Evolutionary conservation across 257 asterid genomes (phyloP).

Genomic region (Solanum clarkiae): DNA sequence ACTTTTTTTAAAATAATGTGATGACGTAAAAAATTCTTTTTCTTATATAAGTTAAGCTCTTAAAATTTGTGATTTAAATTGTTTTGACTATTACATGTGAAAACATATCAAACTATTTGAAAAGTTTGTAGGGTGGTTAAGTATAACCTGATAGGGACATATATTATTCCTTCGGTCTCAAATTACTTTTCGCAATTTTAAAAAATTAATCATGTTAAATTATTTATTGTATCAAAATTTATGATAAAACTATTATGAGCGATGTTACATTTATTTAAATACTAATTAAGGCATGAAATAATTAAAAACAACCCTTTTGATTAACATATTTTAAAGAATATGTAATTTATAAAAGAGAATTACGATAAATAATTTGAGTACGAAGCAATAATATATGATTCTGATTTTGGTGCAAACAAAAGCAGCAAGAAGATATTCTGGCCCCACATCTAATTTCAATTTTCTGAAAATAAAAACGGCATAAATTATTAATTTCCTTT

Average conservation of each 20-base stretch:
- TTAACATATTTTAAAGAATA: neutral
- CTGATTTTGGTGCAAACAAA: constrained; percentile 21
- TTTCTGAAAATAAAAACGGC: neutral
- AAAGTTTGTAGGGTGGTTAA: constrained; percentile 26
- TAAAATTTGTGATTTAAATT: neutral
- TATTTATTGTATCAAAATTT: neutral
- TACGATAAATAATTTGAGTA: neutral
- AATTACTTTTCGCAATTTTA: neutral
- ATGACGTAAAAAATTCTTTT: neutral
- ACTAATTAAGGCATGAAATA: neutral
- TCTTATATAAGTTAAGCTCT: neutral
- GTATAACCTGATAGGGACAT: constrained; percentile 15
- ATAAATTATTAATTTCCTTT: constrained; percentile 13
- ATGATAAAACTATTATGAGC: neutral
- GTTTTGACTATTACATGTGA: neutral
- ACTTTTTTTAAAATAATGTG: neutral
- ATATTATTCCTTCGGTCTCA: neutral
- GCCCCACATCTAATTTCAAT: constrained; percentile 12
- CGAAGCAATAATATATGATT: neutral
- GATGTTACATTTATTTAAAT: neutral
- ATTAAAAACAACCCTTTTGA: neutral
- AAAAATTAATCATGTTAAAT: neutral
- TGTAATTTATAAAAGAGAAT: neutral
- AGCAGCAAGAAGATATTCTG: constrained; percentile 25
- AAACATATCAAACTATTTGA: neutral